phyloP scores from a whole-genome alignment of 1,284 basidiomycete species.

The Rhodotorula sp. region DNA sequence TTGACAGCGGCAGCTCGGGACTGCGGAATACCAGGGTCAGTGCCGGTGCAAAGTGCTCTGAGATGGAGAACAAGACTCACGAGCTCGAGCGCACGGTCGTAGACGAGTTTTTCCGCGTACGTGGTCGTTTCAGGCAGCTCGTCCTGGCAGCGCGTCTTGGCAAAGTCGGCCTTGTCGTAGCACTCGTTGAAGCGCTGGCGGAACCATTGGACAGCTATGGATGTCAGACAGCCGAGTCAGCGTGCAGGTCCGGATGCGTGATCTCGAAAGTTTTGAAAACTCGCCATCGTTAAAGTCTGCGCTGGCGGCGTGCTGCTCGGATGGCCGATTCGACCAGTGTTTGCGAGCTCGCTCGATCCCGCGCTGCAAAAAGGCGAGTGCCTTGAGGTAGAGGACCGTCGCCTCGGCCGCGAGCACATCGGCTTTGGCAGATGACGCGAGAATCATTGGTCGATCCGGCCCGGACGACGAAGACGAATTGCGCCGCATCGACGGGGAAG shows the following conservation, averaged over 20 bases:
- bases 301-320: slow-evolving; percentile 46
- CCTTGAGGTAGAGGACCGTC: slow-evolving; percentile 86
- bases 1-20: slow-evolving; percentile 87
- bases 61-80: slow-evolving; percentile 46
- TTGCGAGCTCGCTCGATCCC: slow-evolving; percentile 65
- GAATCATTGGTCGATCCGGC: slow-evolving; percentile 35
- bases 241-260: not conserved
- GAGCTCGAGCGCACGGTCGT: slow-evolving; percentile 58
- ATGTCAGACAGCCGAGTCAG: not conserved
- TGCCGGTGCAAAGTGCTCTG: too few relatives aligned
- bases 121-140: slow-evolving; percentile 53
- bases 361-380: slow-evolving; percentile 87
- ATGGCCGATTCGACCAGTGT: slow-evolving; percentile 51
- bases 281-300: slow-evolving; percentile 57
- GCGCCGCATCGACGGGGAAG: slow-evolving; percentile 30
- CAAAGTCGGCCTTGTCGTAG: slow-evolving; percentile 59
- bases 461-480: slow-evolving; percentile 33
- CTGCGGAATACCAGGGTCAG: slow-evolving; percentile 52
- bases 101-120: slow-evolving; percentile 56
- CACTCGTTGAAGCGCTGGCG: slow-evolving; percentile 58
- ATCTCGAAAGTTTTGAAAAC: slow-evolving; percentile 24
- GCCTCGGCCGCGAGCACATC: slow-evolving; percentile 61
- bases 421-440: slow-evolving; percentile 28
- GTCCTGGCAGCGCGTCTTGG: slow-evolving; percentile 52
- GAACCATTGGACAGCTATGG: slow-evolving; percentile 57